These are phyloP conservation scores for Dinochytrium kinnereticum DNA, from an alignment of 371 early-diverging fungal genomes.

Conservation along the genomic window DNA sequence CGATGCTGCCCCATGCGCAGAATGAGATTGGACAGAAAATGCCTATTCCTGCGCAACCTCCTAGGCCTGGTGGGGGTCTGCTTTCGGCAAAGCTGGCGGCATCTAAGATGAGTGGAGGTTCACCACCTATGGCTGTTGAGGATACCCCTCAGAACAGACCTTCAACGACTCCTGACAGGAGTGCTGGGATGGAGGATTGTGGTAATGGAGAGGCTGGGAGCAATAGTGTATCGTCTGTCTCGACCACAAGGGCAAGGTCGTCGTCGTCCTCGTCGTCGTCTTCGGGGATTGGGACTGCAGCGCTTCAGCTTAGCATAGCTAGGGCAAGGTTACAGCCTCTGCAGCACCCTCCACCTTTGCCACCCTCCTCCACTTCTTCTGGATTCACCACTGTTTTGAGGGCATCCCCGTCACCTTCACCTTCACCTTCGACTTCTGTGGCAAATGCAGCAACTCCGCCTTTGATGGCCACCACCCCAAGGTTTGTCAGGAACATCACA, in stretches of 20 bases:
- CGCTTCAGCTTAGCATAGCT: background rate
- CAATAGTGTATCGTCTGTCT: too few relatives aligned
- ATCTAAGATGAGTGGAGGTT: conserved; percentile 1
- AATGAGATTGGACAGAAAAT: conserved; percentile 1
- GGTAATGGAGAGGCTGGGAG: too few relatives aligned
- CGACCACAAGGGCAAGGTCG: too few relatives aligned
- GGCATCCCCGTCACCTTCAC: conserved; percentile 6
- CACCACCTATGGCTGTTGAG: too few relatives aligned
- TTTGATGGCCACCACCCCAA: too few relatives aligned
- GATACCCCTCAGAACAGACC: too few relatives aligned
- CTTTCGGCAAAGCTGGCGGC: conserved; percentile 6
- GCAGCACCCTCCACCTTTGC: background rate
- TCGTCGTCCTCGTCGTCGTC: background rate
- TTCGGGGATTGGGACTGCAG: background rate
- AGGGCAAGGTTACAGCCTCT: background rate
- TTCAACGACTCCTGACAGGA: too few relatives aligned
- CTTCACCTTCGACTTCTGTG: too few relatives aligned
- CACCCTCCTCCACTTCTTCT: background rate
- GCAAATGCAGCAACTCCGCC: too few relatives aligned
- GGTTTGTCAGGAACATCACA: too few relatives aligned
- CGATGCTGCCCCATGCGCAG: background rate
- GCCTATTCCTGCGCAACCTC: background rate
- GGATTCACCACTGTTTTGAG: background rate
- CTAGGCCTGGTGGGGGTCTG: background rate
- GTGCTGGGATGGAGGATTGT: too few relatives aligned